These are phyloP conservation scores for Glonium stellatum DNA, from an alignment of 495 filamentous ascomycete genomes.

Conservation along the genomic window DNA sequence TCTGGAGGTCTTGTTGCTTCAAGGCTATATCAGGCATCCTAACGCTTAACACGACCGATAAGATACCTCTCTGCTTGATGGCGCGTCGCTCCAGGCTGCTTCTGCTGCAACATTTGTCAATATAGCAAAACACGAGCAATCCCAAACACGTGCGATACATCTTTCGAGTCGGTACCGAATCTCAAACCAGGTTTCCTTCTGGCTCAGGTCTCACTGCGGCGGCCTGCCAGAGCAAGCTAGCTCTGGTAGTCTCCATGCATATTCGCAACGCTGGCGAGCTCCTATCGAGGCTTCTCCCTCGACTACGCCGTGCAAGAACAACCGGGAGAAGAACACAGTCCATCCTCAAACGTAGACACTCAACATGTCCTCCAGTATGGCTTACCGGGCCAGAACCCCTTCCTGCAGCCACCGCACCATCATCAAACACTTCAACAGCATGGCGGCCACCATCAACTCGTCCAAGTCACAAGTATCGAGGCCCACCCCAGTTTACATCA, in stretches of 20 bases:
- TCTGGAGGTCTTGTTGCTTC: slow-evolving; percentile 26
- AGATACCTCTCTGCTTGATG: slow-evolving; percentile 26
- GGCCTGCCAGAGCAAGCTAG: slow-evolving; percentile 60
- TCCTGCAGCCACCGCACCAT: slow-evolving; percentile 27
- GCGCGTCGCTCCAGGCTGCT: slow-evolving; percentile 28
- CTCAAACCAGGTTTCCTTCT: slow-evolving; percentile 31
- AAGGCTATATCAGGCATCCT: slow-evolving; percentile 27
- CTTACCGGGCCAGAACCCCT: slow-evolving; percentile 18
- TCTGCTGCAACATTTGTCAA: slow-evolving; percentile 33
- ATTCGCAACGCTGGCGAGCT: slow-evolving; percentile 59
- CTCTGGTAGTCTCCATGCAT: slow-evolving; percentile 68
- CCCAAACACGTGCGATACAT: slow-evolving; percentile 34
- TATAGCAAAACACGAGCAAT: slow-evolving; percentile 31
- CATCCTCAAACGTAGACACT: slow-evolving; percentile 29
- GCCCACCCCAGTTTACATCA: slow-evolving; percentile 20
- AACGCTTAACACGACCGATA: slow-evolving; percentile 24
- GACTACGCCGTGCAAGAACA: slow-evolving; percentile 57
- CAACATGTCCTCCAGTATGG: slow-evolving; percentile 27
- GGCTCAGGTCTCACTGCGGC: slow-evolving; percentile 38
- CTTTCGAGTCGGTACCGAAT: slow-evolving; percentile 17
- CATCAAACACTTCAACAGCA: slow-evolving; percentile 28
- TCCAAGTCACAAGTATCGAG: slow-evolving; percentile 23
- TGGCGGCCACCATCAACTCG: slow-evolving; percentile 15
- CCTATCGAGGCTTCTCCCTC: slow-evolving; percentile 59
- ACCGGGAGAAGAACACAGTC: slow-evolving; percentile 34